Evolutionary conservation across 306 rosid genomes (phyloP).

Genomic region (Glycine latifolia): DNA sequence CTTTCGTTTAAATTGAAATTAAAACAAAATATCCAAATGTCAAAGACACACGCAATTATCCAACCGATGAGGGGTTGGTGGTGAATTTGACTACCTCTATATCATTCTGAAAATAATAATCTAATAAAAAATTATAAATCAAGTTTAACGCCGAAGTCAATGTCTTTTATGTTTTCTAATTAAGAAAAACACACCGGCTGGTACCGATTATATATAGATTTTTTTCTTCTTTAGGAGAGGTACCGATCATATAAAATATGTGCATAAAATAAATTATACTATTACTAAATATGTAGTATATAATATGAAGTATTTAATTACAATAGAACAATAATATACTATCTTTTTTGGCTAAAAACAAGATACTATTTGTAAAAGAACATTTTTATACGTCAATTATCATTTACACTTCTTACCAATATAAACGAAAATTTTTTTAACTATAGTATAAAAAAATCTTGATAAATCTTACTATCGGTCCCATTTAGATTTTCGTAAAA

Average conservation of each 20-base stretch:
- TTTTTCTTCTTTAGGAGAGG: no score
- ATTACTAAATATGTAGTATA: not conserved
- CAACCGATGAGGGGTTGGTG: constrained; percentile 3
- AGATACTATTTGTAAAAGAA: no score
- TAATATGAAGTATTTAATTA: not conserved
- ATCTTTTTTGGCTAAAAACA: no score
- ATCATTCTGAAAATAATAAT: not conserved
- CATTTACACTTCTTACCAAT: not conserved
- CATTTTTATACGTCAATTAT: not conserved
- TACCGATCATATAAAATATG: not conserved
- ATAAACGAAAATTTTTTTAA: not conserved
- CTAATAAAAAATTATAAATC: not conserved
- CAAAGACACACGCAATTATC: constrained; percentile 23
- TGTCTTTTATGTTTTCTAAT: not conserved
- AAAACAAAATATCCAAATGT: constrained; percentile 6
- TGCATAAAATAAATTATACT: not conserved
- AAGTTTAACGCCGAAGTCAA: not conserved
- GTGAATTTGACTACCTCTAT: not conserved
- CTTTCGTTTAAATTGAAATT: constrained; percentile 9
- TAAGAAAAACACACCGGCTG: not conserved
- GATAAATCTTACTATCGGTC: not conserved
- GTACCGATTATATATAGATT: not conserved
- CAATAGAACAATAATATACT: no score
- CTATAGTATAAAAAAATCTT: not conserved
- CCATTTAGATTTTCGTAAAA: not conserved